Percentiles rank a stretch among this genome's conserved stretches.
Evolutionary conservation across 805 yeast species (phyloP).

Genomic region (Suhomyces sp.): DNA sequence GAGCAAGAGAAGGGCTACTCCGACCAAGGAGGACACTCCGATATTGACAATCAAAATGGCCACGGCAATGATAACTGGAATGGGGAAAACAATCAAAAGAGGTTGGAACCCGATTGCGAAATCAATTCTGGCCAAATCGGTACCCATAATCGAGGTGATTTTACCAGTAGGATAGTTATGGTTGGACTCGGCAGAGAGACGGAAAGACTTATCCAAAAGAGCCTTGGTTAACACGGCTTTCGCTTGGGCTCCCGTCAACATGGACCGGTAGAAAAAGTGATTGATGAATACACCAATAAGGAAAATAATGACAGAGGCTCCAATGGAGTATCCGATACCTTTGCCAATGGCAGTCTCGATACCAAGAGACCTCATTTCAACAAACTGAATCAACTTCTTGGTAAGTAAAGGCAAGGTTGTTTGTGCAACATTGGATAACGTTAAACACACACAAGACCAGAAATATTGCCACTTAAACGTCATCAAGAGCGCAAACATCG

Average conservation of each 20-base stretch:
- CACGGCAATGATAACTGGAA: conserved; percentile 23
- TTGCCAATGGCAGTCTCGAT: conserved; percentile 24
- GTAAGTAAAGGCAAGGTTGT: conserved; percentile 37
- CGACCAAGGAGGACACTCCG: conserved; percentile 26
- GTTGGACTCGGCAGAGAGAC: conserved; percentile 18
- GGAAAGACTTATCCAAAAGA: conserved; percentile 22
- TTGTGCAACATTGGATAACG: conserved; percentile 23
- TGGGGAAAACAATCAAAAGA: conserved; percentile 22
- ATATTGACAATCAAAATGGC: conserved; percentile 24
- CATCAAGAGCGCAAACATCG: conserved; percentile 20
- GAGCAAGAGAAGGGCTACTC: conserved; percentile 20
- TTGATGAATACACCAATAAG: conserved; percentile 21
- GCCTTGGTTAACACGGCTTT: conserved; percentile 27
- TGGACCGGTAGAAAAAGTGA: conserved; percentile 23
- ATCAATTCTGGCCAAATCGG: conserved; percentile 28
- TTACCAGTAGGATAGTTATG: conserved; percentile 23
- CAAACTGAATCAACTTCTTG: conserved; percentile 37
- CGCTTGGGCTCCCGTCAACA: conserved; percentile 27
- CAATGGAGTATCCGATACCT: conserved; percentile 44
- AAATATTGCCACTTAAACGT: conserved; percentile 33
- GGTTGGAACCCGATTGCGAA: conserved; percentile 30
- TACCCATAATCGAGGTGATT: conserved; percentile 29
- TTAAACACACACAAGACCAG: conserved; percentile 20
- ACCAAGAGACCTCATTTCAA: conserved; percentile 27
- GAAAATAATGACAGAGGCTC: conserved; percentile 32